Evolutionary conservation across 2,329 filamentous ascomycete genomes (phyloP).

Genomic region (Colletotrichum trifolii): DNA sequence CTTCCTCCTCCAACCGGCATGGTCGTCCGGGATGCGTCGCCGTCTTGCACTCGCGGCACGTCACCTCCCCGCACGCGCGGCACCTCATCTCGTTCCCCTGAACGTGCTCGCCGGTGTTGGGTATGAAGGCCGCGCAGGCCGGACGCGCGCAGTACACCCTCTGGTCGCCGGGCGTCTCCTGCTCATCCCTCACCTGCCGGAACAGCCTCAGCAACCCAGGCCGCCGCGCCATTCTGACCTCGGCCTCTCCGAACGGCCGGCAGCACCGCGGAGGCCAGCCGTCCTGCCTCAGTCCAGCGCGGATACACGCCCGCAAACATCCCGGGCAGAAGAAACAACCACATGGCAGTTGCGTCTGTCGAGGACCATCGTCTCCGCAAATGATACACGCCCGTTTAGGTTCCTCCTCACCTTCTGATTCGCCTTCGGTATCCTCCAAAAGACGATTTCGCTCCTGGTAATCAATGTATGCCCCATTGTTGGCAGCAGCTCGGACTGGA

Average conservation of each 20-base stretch:
- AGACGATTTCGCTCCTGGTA: slow-evolving; percentile 32
- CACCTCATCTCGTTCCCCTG: slow-evolving; percentile 20
- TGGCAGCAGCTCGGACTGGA: neutral
- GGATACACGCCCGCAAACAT: slow-evolving; percentile 35
- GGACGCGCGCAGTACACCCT: slow-evolving; percentile 33
- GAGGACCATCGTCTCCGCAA: slow-evolving; percentile 11
- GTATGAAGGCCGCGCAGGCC: slow-evolving; percentile 36
- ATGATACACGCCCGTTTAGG: slow-evolving; percentile 18
- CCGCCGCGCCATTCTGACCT: slow-evolving; percentile 20
- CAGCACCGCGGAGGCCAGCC: slow-evolving; percentile 37
- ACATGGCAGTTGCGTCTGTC: slow-evolving; percentile 27
- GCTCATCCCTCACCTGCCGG: slow-evolving; percentile 25
- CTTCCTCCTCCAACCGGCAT: slow-evolving; percentile 34
- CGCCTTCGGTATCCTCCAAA: slow-evolving; percentile 8
- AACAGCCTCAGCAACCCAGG: slow-evolving; percentile 28
- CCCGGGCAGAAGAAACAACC: slow-evolving; percentile 33
- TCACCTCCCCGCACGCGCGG: slow-evolving; percentile 26
- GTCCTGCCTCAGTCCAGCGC: slow-evolving; percentile 24
- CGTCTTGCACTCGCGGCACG: slow-evolving; percentile 28
- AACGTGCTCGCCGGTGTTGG: slow-evolving; percentile 7
- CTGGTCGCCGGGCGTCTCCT: slow-evolving; percentile 24
- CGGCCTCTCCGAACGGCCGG: slow-evolving; percentile 24
- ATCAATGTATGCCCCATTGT: slow-evolving; percentile 6
- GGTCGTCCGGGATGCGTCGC: slow-evolving; percentile 33
- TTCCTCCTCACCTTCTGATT: neutral